Evolutionary conservation across 192 early-diverging fungal genomes (phyloP).

Genomic region (Allomyces arbusculus): DNA sequence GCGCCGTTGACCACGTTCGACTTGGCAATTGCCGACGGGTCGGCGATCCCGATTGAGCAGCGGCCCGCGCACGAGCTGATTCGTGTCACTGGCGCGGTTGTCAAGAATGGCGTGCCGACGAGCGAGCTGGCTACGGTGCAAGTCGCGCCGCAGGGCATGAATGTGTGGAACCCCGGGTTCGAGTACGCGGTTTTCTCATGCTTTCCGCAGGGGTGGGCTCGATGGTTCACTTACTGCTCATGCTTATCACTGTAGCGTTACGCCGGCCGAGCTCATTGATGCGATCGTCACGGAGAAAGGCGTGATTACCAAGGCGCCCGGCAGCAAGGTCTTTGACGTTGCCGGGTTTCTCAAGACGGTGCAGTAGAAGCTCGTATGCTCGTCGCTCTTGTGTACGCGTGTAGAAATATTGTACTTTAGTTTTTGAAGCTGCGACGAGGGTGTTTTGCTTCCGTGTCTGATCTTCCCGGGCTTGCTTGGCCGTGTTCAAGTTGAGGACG

Average conservation of each 20-base stretch:
- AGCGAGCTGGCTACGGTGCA: slow-evolving; percentile 27
- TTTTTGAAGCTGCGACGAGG: too few species aligned
- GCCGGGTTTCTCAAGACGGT: neutral
- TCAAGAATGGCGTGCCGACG: slow-evolving; percentile 17
- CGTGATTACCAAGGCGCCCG: slow-evolving; percentile 29
- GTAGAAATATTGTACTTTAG: too few species aligned
- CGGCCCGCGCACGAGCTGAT: slow-evolving; percentile 53
- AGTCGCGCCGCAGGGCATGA: slow-evolving; percentile 61
- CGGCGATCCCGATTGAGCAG: slow-evolving; percentile 73
- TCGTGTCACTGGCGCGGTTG: slow-evolving; percentile 29
- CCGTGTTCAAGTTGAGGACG: too few species aligned
- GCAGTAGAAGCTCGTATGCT: too few species aligned
- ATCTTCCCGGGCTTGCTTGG: too few species aligned
- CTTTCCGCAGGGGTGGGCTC: slow-evolving; percentile 2
- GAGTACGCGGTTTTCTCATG: slow-evolving; percentile 22
- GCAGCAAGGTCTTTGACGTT: slow-evolving; percentile 16
- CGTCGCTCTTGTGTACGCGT: too few species aligned
- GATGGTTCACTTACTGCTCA: neutral
- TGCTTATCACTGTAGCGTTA: slow-evolving; percentile 21
- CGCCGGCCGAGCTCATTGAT: slow-evolving; percentile 64
- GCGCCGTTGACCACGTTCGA: slow-evolving; percentile 86
- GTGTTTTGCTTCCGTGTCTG: too few species aligned
- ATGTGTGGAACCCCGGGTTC: slow-evolving; percentile 95
- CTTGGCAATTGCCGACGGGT: slow-evolving; percentile 41
- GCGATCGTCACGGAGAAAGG: slow-evolving; percentile 85